Evolutionary conservation across 129 eudicot species (phyloP).

Genomic region (Flaveria bidentis): DNA sequence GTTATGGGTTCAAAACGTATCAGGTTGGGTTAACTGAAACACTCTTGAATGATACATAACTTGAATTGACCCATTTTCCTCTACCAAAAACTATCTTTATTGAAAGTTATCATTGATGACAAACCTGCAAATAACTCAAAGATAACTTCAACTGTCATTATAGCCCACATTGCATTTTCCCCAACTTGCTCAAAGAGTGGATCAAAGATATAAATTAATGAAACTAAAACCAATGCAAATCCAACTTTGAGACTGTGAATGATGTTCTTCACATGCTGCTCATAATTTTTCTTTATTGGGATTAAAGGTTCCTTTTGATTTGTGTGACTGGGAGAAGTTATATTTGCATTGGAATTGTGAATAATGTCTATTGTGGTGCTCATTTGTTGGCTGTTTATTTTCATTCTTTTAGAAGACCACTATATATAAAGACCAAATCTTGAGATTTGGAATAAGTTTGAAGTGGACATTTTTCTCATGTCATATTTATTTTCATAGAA

Average conservation of each 20-base stretch:
- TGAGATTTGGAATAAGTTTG: too few species aligned
- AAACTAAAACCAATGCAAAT: conserved; percentile 58
- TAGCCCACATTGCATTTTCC: conserved; percentile 78
- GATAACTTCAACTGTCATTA: conserved; percentile 67
- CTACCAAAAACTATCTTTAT: not conserved
- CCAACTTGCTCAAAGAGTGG: conserved; percentile 60
- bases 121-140: conserved; percentile 70
- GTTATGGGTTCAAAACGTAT: too few species aligned
- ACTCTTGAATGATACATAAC: not conserved
- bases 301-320: conserved; percentile 10
- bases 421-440: not conserved
- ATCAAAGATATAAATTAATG: conserved; percentile 54
- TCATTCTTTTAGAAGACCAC: not conserved
- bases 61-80: not conserved
- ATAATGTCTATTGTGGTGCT: conserved; percentile 29
- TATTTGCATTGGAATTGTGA: conserved; percentile 23
- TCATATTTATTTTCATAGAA: too few species aligned
- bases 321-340: conserved; percentile 29
- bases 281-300: conserved; percentile 7
- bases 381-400: conserved; percentile 35
- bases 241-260: conserved; percentile 63
- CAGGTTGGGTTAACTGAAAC: too few species aligned
- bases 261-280: conserved; percentile 20
- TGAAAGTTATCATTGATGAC: not conserved
- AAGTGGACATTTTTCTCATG: too few species aligned